Percentiles rank a stretch among this genome's conserved stretches.
Conservation (phyloP, 1,139 yeast genomes). For the Ogataea hybrid region DNA sequence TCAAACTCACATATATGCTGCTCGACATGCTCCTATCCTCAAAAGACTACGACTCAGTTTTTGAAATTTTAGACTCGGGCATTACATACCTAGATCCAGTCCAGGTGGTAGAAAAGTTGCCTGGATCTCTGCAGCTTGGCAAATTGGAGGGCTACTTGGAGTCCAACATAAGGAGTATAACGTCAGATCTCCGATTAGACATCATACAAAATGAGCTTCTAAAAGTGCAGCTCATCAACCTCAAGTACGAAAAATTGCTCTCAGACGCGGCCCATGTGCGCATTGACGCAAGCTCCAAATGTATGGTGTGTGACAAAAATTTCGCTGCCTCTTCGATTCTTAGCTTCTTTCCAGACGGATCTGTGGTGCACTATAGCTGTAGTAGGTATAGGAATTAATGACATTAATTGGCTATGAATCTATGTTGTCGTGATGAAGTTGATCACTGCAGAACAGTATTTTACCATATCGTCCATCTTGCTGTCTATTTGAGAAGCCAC, state of each 20-base stretch:
- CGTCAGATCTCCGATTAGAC: constrained; percentile 28
- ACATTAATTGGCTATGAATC: constrained; percentile 1
- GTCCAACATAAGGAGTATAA: constrained; percentile 43
- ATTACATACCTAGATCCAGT: constrained; percentile 48
- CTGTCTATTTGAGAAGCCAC: constrained; percentile 43
- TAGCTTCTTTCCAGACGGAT: constrained; percentile 48
- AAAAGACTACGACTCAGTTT: constrained; percentile 15
- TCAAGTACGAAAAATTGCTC: constrained; percentile 30
- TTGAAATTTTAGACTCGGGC: constrained; percentile 41
- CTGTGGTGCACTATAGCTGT: constrained; percentile 73
- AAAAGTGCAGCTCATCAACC: constrained; percentile 33
- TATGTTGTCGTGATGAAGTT: constrained; percentile 51
- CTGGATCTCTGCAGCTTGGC: constrained; percentile 45
- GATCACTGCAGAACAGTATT: constrained; percentile 83
- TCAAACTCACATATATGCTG: constrained; percentile 17
- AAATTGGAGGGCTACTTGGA: constrained; percentile 47
- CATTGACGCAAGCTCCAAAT: constrained; percentile 42
- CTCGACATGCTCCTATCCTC: constrained; percentile 22
- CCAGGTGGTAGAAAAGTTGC: constrained; percentile 50
- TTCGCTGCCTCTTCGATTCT: constrained; percentile 61
- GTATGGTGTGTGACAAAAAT: constrained; percentile 58
- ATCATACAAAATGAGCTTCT: constrained; percentile 35
- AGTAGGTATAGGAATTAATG: constrained; percentile 12
- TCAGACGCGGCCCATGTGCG: constrained; percentile 38
- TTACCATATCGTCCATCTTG: constrained; percentile 64